These are phyloP conservation scores for Fusarium austroafricanum DNA, from an alignment of 2,329 filamentous ascomycete species.

Conservation along the genomic window DNA sequence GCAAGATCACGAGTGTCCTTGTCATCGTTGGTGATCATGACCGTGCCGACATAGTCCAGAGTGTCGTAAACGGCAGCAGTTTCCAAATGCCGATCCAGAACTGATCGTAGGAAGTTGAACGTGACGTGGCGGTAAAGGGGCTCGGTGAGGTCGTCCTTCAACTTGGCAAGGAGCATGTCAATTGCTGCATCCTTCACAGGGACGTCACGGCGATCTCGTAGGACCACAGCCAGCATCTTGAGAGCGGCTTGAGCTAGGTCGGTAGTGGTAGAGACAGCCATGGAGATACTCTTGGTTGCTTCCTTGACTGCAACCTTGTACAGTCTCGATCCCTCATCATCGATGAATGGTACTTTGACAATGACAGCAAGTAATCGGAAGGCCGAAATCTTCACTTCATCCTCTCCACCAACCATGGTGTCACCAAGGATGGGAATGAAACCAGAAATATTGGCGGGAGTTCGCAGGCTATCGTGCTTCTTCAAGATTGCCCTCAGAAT, in stretches of 20 bases:
- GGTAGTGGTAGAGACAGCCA: slow-evolving; percentile 80
- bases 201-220: slow-evolving; percentile 83
- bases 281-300: slow-evolving; percentile 83
- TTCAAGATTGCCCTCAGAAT: slow-evolving; percentile 86
- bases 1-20: slow-evolving; percentile 88
- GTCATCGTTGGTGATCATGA: slow-evolving; percentile 97
- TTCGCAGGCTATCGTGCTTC: slow-evolving; percentile 85
- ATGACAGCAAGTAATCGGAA: slow-evolving; percentile 88
- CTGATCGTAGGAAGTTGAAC: slow-evolving; percentile 91
- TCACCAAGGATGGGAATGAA: slow-evolving; percentile 93
- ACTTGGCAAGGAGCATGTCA: slow-evolving; percentile 81
- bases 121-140: slow-evolving; percentile 92
- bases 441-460: slow-evolving; percentile 80
- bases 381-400: slow-evolving; percentile 91
- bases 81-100: slow-evolving; percentile 86
- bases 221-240: slow-evolving; percentile 86
- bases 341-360: slow-evolving; percentile 83
- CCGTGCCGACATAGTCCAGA: slow-evolving; percentile 85
- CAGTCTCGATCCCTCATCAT: slow-evolving; percentile 72
- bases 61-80: slow-evolving; percentile 91
- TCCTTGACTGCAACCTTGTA: slow-evolving; percentile 86
- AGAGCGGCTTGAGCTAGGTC: slow-evolving; percentile 89
- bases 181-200: slow-evolving; percentile 83
- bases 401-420: slow-evolving; percentile 82
- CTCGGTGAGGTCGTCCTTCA: slow-evolving; percentile 91